phyloP scores from a whole-genome alignment of 768 basidiomycete genomes.

The Serendipita vermifera region DNA sequence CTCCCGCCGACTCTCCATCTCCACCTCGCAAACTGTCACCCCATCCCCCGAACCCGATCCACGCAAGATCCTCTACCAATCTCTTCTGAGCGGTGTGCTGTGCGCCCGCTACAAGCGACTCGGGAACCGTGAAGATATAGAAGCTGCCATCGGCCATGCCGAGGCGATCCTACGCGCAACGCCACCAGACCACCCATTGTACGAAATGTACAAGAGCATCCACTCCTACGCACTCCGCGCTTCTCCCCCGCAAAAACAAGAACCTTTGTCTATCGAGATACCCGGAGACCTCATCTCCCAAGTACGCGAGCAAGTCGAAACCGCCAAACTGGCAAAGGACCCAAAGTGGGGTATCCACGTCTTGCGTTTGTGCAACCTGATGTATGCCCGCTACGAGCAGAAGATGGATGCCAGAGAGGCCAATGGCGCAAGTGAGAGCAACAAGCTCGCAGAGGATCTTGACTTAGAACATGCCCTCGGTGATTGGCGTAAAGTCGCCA shows the following conservation, averaged over 20 bases:
- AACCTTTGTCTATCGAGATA: neutral
- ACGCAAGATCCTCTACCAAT: slow-evolving; percentile 6
- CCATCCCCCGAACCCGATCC: neutral
- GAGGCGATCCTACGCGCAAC: neutral
- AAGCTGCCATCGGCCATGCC: neutral
- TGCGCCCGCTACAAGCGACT: slow-evolving; percentile 7
- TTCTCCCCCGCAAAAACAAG: neutral
- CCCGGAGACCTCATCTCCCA: neutral
- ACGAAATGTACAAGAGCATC: slow-evolving; percentile 9
- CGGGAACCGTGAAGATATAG: neutral
- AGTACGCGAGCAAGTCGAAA: neutral
- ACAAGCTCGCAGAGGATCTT: slow-evolving; percentile 5
- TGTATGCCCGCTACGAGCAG: neutral
- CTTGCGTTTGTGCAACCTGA: neutral
- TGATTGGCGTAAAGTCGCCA: slow-evolving; percentile 4
- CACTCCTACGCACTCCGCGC: neutral
- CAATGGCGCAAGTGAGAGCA: neutral
- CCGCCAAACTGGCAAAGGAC: neutral
- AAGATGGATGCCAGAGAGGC: neutral
- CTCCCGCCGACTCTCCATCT: neutral
- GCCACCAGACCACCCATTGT: slow-evolving; percentile 5
- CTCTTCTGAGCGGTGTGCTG: slow-evolving; percentile 5
- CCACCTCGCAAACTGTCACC: neutral
- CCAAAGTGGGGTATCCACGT: neutral
- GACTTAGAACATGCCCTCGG: neutral